Evolutionary conservation across 1,139 yeast genomes (phyloP), one percentile per base, ranked within the genome.

Genomic region (Geotrichum bryndzae): DNA sequence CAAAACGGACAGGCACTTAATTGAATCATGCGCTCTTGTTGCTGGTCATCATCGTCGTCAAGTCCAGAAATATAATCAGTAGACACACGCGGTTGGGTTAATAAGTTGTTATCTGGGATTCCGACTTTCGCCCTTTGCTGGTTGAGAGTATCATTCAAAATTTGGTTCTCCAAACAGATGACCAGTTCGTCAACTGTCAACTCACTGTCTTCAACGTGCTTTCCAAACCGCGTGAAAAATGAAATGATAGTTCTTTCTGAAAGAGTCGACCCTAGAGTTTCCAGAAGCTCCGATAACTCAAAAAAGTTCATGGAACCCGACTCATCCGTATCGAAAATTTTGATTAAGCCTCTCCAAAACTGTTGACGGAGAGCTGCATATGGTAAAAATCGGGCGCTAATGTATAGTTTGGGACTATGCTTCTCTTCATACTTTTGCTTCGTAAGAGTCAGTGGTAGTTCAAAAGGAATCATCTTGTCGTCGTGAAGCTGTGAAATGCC

Each of bases 1-100:
- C 97, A 92, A 11, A 88, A 79, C 0, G 97, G 97, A 69, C 97
- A 91, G 53, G 79, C 77, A 65, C 84, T 86, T 66, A 89, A 76
- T 63, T 81, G 82, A 69, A 88, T 80, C 53, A 86, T 75, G 53
- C 82, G 78, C 52, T 77, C 80, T 8, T 46, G 56, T 13, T 54
- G 57, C 3, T 22, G 29, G 15, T 48, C 57, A 4, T 46, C 35
- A 11, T 58, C 63, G 11, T 38, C 50, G 27, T 55, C 35, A 46
- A 58, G 53, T 13, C 57, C 61, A n/a, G 54, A 27, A 31, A 61
- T 61, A 41, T 53, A 60, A 27, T 60, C 63, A 2, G 53, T 8
- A 4, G 58, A 51, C 11, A 51, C 22, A 13, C 22, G 41, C 29
- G 31, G n/a, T n/a, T 18, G 38, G 4, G 53, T 25, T 5, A 8